phyloP scores from a whole-genome alignment of 345 rosid genomes.

The Gossypioides kirkii region DNA sequence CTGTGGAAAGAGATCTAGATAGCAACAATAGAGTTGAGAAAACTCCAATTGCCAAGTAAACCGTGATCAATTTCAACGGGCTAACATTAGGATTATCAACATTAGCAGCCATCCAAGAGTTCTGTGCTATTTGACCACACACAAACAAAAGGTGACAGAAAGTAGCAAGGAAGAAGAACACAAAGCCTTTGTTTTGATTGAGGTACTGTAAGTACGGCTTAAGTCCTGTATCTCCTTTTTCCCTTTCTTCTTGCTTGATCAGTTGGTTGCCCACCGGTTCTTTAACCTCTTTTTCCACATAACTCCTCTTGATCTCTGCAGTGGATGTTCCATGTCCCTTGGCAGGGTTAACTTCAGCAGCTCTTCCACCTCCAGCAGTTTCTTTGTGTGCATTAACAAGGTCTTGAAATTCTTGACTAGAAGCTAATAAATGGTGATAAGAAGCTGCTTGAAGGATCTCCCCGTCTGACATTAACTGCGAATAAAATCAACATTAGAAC shows the following conservation, averaged over 20 bases:
- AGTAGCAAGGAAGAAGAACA: slow-evolving; percentile 42
- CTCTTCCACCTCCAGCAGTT: slow-evolving; percentile 81
- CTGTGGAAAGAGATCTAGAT: slow-evolving; percentile 38
- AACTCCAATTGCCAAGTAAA: slow-evolving; percentile 52
- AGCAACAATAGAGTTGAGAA: slow-evolving; percentile 35
- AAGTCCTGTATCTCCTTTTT: slow-evolving; percentile 71
- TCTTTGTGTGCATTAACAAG: slow-evolving; percentile 93
- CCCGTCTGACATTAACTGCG: slow-evolving; percentile 89
- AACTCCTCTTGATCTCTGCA: slow-evolving; percentile 54
- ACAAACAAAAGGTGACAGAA: slow-evolving; percentile 44
- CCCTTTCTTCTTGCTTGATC: slow-evolving; percentile 80
- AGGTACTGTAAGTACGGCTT: slow-evolving; percentile 72
- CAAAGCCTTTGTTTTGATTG: slow-evolving; percentile 52
- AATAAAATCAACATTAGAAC: slow-evolving; percentile 10
- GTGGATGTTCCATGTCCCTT: slow-evolving; percentile 25
- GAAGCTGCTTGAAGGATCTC: slow-evolving; percentile 66
- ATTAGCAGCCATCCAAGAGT: slow-evolving; percentile 77
- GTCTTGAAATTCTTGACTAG: slow-evolving; percentile 68
- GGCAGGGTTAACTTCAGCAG: slow-evolving; percentile 34
- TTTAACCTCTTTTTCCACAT: slow-evolving; percentile 35
- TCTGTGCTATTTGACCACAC: slow-evolving; percentile 49
- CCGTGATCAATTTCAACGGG: slow-evolving; percentile 43
- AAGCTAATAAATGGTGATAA: slow-evolving; percentile 57
- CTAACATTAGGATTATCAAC: slow-evolving; percentile 58
- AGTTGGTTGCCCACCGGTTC: slow-evolving; percentile 56